These are phyloP conservation scores for Trypanosoma theileri DNA, from an alignment of 208 protist species.

Conservation along the genomic window DNA sequence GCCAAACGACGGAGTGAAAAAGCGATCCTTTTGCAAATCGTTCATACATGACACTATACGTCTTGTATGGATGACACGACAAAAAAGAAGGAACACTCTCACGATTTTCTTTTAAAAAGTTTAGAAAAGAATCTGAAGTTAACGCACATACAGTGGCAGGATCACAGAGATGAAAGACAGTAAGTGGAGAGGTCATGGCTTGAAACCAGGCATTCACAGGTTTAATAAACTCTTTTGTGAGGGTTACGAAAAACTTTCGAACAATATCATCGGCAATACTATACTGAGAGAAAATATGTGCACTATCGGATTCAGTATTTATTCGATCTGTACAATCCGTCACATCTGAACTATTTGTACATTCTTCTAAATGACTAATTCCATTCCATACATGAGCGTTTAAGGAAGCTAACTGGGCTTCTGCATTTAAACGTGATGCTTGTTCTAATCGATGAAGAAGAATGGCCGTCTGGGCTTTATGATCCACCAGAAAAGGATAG, in stretches of 20 bases:
- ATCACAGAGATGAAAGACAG: constrained; percentile 73
- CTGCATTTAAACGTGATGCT: constrained; percentile 54
- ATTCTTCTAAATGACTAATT: constrained; percentile 6
- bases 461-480: constrained; percentile 54
- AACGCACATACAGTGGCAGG: constrained; percentile 38
- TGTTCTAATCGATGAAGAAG: constrained; percentile 69
- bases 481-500: constrained; percentile 70
- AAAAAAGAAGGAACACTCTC: constrained; percentile 62
- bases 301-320: constrained; percentile 1
- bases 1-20: constrained; percentile 55
- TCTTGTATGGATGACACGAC: constrained; percentile 60
- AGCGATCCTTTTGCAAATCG: constrained; percentile 69
- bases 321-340: not conserved
- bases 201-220: constrained; percentile 74
- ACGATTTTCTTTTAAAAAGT: constrained; percentile 57
- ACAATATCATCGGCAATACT: constrained; percentile 80
- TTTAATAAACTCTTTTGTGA: constrained; percentile 82
- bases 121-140: constrained; percentile 62
- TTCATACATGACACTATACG: constrained; percentile 79
- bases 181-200: constrained; percentile 33
- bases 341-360: not conserved
- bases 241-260: constrained; percentile 82
- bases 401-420: constrained; percentile 55
- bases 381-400: constrained; percentile 49
- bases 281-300: constrained; percentile 53